A percentile compares a stretch with the other conserved stretches of the same genome.
Evolutionary conservation across 106 monocot species (phyloP).

Genomic region (Acanthochlamys bracteata): DNA sequence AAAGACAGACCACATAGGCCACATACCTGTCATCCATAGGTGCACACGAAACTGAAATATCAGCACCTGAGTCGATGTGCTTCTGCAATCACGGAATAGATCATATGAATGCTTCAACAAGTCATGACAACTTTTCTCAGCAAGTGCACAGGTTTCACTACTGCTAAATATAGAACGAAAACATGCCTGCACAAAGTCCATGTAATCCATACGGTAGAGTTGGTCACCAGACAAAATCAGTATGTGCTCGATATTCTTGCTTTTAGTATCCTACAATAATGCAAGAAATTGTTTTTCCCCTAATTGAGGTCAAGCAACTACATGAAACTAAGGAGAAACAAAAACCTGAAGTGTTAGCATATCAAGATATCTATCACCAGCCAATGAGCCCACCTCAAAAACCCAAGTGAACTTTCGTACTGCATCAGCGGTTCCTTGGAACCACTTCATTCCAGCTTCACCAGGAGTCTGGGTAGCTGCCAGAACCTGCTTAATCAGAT

Average conservation of each 20-base stretch:
- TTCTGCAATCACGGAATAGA: conserved; percentile 34
- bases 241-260: conserved; percentile 73
- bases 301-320: neutral
- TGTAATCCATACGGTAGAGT: conserved; percentile 90
- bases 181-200: conserved; percentile 80
- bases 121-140: neutral
- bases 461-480: conserved; percentile 93
- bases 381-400: conserved; percentile 51
- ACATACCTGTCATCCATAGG: conserved; percentile 69
- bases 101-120: neutral
- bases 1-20: neutral
- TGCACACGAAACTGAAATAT: conserved; percentile 80
- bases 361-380: neutral
- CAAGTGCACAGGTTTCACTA: neutral
- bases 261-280: conserved; percentile 49
- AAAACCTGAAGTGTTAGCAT: neutral
- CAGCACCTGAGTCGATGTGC: conserved; percentile 66
- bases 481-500: conserved; percentile 42
- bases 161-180: neutral
- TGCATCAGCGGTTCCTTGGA: conserved; percentile 94
- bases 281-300: neutral
- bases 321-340: neutral
- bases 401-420: conserved; percentile 95
- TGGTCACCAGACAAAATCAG: conserved; percentile 85
- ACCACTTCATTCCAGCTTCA: conserved; percentile 89